Percentiles rank a stretch among this genome's conserved stretches.
These are phyloP conservation scores for Solanum verrucosum DNA, from an alignment of 257 asterid species.

Conservation along the genomic window DNA sequence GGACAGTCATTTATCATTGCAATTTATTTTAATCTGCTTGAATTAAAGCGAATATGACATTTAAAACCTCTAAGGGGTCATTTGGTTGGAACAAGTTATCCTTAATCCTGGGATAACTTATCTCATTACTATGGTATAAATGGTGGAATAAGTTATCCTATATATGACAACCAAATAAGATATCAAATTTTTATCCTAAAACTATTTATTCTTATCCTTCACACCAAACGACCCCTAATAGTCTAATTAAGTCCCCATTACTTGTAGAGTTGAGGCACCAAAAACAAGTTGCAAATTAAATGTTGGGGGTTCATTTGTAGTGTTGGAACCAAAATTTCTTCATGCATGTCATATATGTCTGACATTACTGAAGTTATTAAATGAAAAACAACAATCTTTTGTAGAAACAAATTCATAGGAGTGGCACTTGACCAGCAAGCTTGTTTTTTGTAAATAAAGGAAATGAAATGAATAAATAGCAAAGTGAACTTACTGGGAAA, in stretches of 20 bases:
- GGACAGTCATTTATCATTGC: neutral
- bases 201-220: too few species aligned
- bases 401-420: neutral
- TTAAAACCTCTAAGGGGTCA: too few species aligned
- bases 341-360: neutral
- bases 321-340: neutral
- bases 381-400: neutral
- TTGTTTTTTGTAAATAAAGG: neutral
- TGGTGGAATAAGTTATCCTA: too few species aligned
- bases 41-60: too few species aligned
- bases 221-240: too few species aligned
- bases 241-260: neutral
- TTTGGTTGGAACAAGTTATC: too few species aligned
- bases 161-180: too few species aligned
- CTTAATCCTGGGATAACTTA: too few species aligned
- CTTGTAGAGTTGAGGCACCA: neutral
- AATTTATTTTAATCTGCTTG: neutral
- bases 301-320: neutral
- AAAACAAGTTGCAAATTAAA: neutral
- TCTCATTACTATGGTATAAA: too few species aligned
- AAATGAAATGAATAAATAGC: neutral
- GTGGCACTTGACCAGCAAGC: neutral
- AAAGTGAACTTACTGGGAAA: neutral
- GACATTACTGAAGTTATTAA: neutral
- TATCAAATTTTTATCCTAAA: too few species aligned